Evolutionary conservation across 2,329 filamentous ascomycete species (phyloP).

Genomic region (Fusarium mangiferae): DNA sequence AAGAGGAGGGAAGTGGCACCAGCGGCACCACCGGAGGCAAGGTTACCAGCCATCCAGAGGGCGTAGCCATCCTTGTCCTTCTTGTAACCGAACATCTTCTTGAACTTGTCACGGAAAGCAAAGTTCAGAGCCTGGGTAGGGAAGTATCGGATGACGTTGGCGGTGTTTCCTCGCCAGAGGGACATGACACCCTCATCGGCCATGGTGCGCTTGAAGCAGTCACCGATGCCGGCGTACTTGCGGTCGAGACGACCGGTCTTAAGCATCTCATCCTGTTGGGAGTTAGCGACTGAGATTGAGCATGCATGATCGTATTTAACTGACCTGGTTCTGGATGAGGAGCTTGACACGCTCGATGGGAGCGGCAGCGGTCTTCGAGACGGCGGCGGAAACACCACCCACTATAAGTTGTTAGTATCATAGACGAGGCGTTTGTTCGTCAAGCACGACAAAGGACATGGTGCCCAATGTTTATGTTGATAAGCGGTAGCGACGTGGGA

Average conservation of each 20-base stretch:
- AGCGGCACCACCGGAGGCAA: conserved; percentile 98
- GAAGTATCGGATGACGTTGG: conserved; percentile 99
- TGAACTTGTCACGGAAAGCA: conserved; percentile 99
- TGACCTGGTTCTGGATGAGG: conserved; percentile 99
- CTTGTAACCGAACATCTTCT: conserved; percentile 99
- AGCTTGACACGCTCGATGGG: conserved; percentile 99
- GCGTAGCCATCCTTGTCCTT: conserved; percentile 98
- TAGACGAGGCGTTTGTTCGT: conserved; percentile 2
- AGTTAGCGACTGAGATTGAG: conserved; percentile 46
- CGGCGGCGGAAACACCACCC: conserved; percentile 99
- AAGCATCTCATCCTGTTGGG: conserved; percentile 95
- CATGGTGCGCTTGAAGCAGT: conserved; percentile 95
- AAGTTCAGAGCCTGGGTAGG: conserved; percentile 99
- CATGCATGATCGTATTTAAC: conserved; percentile 50
- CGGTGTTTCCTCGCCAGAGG: conserved; percentile 99
- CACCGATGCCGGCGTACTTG: conserved; percentile 92
- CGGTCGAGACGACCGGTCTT: conserved; percentile 98
- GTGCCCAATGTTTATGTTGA: neutral
- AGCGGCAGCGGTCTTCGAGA: conserved; percentile 99
- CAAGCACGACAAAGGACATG: neutral
- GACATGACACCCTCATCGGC: conserved; percentile 92
- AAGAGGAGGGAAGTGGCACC: conserved; percentile 99
- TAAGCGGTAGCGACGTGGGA: conserved; percentile 25
- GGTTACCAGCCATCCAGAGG: conserved; percentile 99
- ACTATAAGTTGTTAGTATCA: conserved; percentile 63